Percentiles rank a stretch among this genome's conserved stretches.
phyloP scores from a whole-genome alignment of 2,329 filamentous ascomycete species.

The Grosmannia serpens region DNA sequence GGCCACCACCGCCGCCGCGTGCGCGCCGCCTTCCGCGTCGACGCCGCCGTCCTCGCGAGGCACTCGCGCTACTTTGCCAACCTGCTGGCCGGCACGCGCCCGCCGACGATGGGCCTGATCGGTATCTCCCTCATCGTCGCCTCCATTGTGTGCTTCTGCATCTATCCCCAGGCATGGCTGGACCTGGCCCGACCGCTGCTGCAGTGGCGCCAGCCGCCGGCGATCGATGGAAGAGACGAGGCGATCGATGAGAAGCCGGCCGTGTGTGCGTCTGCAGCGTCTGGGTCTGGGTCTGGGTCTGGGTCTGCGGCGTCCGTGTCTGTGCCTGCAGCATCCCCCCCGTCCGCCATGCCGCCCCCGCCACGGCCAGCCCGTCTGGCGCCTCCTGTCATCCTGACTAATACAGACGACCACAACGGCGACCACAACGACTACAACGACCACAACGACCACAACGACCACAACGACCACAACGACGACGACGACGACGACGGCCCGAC shows the following conservation, averaged over 20 bases:
- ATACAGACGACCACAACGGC: no score
- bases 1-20: constrained; percentile 6
- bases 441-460: constrained; percentile 32
- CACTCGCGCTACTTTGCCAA: constrained; percentile 56
- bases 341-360: background rate
- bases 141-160: constrained; percentile 44
- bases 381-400: background rate
- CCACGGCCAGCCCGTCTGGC: background rate
- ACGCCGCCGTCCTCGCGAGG: constrained; percentile 41
- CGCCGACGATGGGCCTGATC: constrained; percentile 38
- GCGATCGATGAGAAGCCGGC: background rate
- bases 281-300: background rate
- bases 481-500: constrained; percentile 28
- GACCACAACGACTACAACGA: constrained; percentile 11
- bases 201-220: constrained; percentile 7
- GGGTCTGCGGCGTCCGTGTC: background rate
- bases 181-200: constrained; percentile 10
- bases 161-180: constrained; percentile 41
- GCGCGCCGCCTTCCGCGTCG: constrained; percentile 47
- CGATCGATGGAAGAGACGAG: background rate
- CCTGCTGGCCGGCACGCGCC: background rate
- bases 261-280: background rate
- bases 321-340: no score
- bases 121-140: constrained; percentile 52
- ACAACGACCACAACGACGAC: constrained; percentile 4